These are phyloP conservation scores for Phellopilus nigrolimitatus DNA, from an alignment of 1,284 basidiomycete species.

Conservation along the genomic window DNA sequence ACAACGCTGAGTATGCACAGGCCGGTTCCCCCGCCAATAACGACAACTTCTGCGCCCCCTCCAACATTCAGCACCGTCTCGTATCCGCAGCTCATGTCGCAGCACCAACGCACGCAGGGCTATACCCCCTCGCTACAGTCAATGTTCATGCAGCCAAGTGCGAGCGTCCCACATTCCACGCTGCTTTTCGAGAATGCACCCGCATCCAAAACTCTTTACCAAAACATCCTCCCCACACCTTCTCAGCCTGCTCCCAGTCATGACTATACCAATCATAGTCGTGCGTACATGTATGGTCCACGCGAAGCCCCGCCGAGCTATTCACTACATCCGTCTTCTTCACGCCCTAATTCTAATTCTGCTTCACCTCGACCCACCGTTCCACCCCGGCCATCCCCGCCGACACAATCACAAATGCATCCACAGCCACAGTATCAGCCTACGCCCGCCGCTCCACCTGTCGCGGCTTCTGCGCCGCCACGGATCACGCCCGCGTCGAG, in stretches of 20 bases:
- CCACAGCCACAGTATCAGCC: slow-evolving; percentile 26
- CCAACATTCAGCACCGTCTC: slow-evolving; percentile 38
- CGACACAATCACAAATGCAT: slow-evolving; percentile 3
- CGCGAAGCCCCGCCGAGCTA: slow-evolving; percentile 12
- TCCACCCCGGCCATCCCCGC: slow-evolving; percentile 24
- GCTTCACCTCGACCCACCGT: slow-evolving; percentile 15
- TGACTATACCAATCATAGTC: slow-evolving; percentile 7
- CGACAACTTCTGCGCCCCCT: slow-evolving; percentile 57
- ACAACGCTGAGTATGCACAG: slow-evolving; percentile 25
- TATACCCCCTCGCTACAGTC: slow-evolving; percentile 56
- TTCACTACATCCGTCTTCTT: slow-evolving; percentile 21
- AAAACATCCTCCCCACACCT: slow-evolving; percentile 32
- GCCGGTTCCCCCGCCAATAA: slow-evolving; percentile 39
- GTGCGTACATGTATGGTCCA: slow-evolving; percentile 20
- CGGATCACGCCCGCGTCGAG: slow-evolving; percentile 25
- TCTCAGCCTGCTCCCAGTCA: slow-evolving; percentile 23
- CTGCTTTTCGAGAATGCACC: slow-evolving; percentile 25
- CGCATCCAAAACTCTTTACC: slow-evolving; percentile 26
- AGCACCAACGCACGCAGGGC: slow-evolving; percentile 64
- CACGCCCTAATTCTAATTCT: slow-evolving; percentile 14
- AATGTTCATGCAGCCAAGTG: slow-evolving; percentile 39
- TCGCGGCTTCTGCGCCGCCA: slow-evolving; percentile 20
- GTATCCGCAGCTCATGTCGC: slow-evolving; percentile 63
- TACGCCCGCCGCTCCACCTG: slow-evolving; percentile 21
- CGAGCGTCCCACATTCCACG: slow-evolving; percentile 23